Evolutionary conservation across 495 filamentous ascomycete species (phyloP).

Genomic region (Pseudomonodictys pantanalensis): DNA sequence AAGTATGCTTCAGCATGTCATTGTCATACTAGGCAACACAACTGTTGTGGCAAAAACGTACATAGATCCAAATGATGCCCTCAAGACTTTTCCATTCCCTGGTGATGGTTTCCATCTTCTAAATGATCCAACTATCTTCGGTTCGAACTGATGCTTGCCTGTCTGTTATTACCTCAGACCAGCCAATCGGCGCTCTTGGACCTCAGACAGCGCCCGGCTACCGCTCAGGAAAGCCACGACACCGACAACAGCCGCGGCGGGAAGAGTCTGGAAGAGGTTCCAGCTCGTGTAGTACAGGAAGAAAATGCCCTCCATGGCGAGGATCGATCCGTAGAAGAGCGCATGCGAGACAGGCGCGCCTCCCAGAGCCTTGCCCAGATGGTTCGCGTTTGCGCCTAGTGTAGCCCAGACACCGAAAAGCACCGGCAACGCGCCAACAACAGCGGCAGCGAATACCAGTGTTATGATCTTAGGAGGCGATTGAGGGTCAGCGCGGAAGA

Average conservation of each 20-base stretch:
- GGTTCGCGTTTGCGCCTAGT: conserved; percentile 81
- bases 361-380: conserved; percentile 69
- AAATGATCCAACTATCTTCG: no score
- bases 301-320: conserved; percentile 87
- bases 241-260: conserved; percentile 64
- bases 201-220: conserved; percentile 86
- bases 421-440: conserved; percentile 67
- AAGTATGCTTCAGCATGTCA: no score
- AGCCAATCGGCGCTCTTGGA: conserved; percentile 78
- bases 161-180: conserved; percentile 69
- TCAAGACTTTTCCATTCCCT: no score
- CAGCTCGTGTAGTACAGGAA: conserved; percentile 91
- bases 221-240: conserved; percentile 80
- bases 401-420: conserved; percentile 71
- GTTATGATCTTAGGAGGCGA: conserved; percentile 83
- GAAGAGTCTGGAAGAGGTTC: conserved; percentile 89
- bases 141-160: no score
- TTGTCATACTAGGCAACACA: no score
- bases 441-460: conserved; percentile 68
- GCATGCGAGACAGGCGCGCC: conserved; percentile 73
- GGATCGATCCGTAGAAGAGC: conserved; percentile 76
- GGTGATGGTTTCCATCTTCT: no score
- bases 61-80: no score
- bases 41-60: no score
- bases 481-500: conserved; percentile 74